phyloP scores from a whole-genome alignment of 1,284 basidiomycete species.

The Coniferiporia sulphurascens region DNA sequence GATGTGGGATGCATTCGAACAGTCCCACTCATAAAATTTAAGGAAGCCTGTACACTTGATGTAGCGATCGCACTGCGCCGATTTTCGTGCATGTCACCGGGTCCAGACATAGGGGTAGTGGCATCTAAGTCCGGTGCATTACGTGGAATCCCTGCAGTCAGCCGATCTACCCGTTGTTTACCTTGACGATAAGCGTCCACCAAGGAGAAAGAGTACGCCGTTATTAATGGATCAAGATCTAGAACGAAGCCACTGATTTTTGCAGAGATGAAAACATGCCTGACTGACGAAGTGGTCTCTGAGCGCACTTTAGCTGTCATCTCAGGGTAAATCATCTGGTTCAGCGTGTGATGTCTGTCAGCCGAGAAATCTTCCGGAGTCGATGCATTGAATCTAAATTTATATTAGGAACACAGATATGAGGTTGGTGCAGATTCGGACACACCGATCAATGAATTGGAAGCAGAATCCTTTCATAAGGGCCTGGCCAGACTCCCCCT shows the following conservation, averaged over 20 bases:
- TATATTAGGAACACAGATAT: background rate
- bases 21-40: conserved; percentile 79
- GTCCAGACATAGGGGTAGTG: conserved; percentile 19
- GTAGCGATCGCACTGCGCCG: conserved; percentile 29
- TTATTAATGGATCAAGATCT: conserved; percentile 78
- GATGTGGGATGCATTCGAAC: conserved; percentile 58
- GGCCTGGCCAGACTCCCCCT: conserved; percentile 76
- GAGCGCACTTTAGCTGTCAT: conserved; percentile 74
- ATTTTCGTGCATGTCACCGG: background rate
- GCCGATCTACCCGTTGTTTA: conserved; percentile 66
- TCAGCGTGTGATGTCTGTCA: conserved; percentile 64
- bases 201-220: conserved; percentile 74
- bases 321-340: conserved; percentile 75
- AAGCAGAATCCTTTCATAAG: conserved; percentile 69
- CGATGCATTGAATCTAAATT: conserved; percentile 34
- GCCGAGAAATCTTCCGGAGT: conserved; percentile 75
- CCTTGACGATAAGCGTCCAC: conserved; percentile 84
- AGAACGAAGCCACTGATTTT: conserved; percentile 84
- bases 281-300: conserved; percentile 43
- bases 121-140: conserved; percentile 31
- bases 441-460: conserved; percentile 77
- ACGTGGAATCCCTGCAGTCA: conserved; percentile 48
- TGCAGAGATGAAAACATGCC: conserved; percentile 63
- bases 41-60: conserved; percentile 65
- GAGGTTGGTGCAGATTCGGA: conserved; percentile 5